These are phyloP conservation scores for Litsea cubeba DNA, from an alignment of 164 flowering plant genomes.

Conservation along the genomic window DNA sequence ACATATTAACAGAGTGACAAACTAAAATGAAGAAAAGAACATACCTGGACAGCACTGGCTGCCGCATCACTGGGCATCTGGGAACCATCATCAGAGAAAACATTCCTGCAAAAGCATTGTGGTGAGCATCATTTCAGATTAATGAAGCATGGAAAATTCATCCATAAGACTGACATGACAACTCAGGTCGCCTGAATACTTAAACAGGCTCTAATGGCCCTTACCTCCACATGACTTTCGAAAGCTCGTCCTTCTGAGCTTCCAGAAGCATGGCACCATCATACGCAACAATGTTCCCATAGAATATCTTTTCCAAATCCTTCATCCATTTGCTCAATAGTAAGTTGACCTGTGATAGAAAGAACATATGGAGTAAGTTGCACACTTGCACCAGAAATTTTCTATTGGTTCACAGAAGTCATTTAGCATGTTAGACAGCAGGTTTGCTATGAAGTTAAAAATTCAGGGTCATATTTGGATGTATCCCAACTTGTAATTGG, in stretches of 20 bases:
- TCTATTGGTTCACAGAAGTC: not conserved
- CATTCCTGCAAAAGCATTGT: constrained; percentile 53
- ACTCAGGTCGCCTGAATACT: not conserved
- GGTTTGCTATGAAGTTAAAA: not conserved
- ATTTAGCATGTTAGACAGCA: not conserved
- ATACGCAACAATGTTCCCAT: constrained; percentile 95
- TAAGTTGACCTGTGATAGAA: constrained; percentile 69
- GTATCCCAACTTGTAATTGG: not conserved
- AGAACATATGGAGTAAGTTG: not conserved
- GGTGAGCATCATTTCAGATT: not conserved
- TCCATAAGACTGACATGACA: not conserved
- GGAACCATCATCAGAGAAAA: constrained; percentile 80
- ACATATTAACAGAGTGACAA: not conserved
- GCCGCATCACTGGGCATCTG: constrained; percentile 60
- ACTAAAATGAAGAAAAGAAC: constrained; percentile 14
- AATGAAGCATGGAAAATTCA: not conserved
- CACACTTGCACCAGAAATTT: not conserved
- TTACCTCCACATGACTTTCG: constrained; percentile 75
- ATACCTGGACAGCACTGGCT: constrained; percentile 60
- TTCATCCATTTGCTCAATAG: constrained; percentile 84
- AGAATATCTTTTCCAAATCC: constrained; percentile 92
- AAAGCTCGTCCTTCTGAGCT: constrained; percentile 65
- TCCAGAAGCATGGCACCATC: constrained; percentile 84
- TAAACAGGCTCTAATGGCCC: not conserved
- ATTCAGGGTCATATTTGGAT: not conserved